Conservation (phyloP, 257 asterid species). For the Primulina huaijiensis region DNA sequence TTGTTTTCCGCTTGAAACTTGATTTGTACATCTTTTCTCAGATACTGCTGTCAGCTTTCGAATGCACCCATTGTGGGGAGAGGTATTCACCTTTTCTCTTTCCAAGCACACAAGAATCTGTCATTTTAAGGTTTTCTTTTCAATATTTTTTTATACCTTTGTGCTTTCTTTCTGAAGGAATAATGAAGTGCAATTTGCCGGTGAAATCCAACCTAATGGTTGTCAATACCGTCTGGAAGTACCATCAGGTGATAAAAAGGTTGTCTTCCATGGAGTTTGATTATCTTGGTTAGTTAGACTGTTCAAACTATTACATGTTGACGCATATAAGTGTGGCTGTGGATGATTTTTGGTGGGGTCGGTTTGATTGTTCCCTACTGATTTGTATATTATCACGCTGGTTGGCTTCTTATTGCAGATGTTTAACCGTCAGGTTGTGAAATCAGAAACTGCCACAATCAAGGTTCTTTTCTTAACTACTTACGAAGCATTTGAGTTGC, state of each 20-base stretch:
- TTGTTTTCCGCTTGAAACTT: background rate
- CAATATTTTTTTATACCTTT: constrained; percentile 23
- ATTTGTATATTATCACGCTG: background rate
- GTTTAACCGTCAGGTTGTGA: constrained; percentile 87
- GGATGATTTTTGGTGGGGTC: background rate
- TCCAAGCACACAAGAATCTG: background rate
- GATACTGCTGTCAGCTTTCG: constrained; percentile 93
- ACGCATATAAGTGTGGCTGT: background rate
- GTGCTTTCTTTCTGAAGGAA: constrained; percentile 48
- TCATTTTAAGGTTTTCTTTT: background rate
- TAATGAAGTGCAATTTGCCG: constrained; percentile 93
- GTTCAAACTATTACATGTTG: background rate
- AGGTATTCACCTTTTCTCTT: constrained; percentile 49
- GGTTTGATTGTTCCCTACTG: background rate
- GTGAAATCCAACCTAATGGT: constrained; percentile 93
- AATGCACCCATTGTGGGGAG: constrained; percentile 93
- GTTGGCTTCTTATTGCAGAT: constrained; percentile 47
- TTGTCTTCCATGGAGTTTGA: constrained; percentile 33
- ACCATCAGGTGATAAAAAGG: constrained; percentile 79
- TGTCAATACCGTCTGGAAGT: constrained; percentile 57
- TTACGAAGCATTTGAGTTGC: background rate
- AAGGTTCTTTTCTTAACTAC: constrained; percentile 50
- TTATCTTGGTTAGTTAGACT: constrained; percentile 5
- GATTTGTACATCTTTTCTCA: constrained; percentile 29
- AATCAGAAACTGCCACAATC: constrained; percentile 88